A percentile compares a stretch with the other conserved stretches of the same genome.
These are phyloP conservation scores for Dendrostoma leiphaemia DNA, from an alignment of 2,329 filamentous ascomycete genomes.

Conservation along the genomic window DNA sequence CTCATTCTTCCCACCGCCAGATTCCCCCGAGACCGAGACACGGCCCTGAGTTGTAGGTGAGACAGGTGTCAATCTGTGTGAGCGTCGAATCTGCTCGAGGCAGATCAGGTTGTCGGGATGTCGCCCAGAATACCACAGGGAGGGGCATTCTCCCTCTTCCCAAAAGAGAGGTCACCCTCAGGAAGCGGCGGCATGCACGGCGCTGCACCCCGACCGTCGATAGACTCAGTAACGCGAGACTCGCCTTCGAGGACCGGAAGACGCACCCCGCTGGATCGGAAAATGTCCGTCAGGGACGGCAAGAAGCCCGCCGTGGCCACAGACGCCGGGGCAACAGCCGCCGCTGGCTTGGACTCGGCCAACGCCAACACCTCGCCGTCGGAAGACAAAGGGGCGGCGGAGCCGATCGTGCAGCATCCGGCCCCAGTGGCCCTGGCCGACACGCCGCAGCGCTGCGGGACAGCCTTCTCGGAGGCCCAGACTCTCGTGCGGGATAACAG, in stretches of 20 bases:
- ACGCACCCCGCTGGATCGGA: slow-evolving; percentile 32
- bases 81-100: slow-evolving; percentile 8
- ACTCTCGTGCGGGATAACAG: slow-evolving; percentile 50
- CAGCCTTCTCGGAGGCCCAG: slow-evolving; percentile 49
- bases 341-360: slow-evolving; percentile 11
- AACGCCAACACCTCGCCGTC: slow-evolving; percentile 1
- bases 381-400: slow-evolving; percentile 19
- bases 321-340: slow-evolving; percentile 6
- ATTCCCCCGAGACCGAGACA: background rate
- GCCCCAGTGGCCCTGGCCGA: slow-evolving; percentile 42
- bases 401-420: slow-evolving; percentile 36
- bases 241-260: slow-evolving; percentile 27
- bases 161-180: slow-evolving; percentile 45
- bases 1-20: background rate
- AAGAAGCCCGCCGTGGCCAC: slow-evolving; percentile 25
- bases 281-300: slow-evolving; percentile 33
- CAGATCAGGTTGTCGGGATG: slow-evolving; percentile 28
- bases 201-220: slow-evolving; percentile 21
- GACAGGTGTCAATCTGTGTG: background rate
- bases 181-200: slow-evolving; percentile 39
- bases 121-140: slow-evolving; percentile 36
- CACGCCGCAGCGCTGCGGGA: slow-evolving; percentile 45
- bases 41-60: background rate
- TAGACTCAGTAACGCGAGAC: slow-evolving; percentile 27
- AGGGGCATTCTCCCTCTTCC: slow-evolving; percentile 57